Evolutionary conservation across 306 rosid genomes (phyloP), one percentile per base, ranked within the genome.

Genomic region (Senna siamea): DNA sequence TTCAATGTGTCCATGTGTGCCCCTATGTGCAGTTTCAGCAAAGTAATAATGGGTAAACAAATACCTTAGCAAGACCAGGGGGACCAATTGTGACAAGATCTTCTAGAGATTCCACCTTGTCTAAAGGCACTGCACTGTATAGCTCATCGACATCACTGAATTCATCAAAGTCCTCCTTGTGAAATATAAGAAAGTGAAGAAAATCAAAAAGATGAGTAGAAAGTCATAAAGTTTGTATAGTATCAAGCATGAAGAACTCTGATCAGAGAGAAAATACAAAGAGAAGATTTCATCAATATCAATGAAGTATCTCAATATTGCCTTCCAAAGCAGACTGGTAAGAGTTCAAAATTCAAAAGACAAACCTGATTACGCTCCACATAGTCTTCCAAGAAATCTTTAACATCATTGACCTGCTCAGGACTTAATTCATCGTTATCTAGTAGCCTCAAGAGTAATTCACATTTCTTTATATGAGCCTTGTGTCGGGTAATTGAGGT

Each of bases 351-450:
- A 68, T 17, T 58, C 40, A 23, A 35, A 77, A 66, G 71, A 72
- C 62, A 53, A 30, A 87, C 97, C 97, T 91, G 97, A 82, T 91
- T 91, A 65, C 97, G 92, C 59, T 91, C 97, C 55, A 87, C 92
- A 77, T 89, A 91, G 80, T 91, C 95, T 18, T 91, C 97, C 81
- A 91, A 77, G 76, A 91, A 91, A 76, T 91, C 97, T 73, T 73
- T 89, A 53, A 87, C 95, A 81, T 91, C 97, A 74, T 91, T 91
- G 74, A 91, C 92, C 78, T 91, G 87, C 82, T 91, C 97, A 46
- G 94, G 97, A 82, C 97, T 91, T 79, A 91, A 79, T 71, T 89
- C 97, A 69, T 91, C 97, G 55, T 91, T 91, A 81, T 91, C 97
- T 73, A 91, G 85, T 9, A 91, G 81, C 85, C 97, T 85, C 89